These are phyloP conservation scores for Aspergillus flavus DNA, from an alignment of 2,329 filamentous ascomycete genomes.

Conservation along the genomic window DNA sequence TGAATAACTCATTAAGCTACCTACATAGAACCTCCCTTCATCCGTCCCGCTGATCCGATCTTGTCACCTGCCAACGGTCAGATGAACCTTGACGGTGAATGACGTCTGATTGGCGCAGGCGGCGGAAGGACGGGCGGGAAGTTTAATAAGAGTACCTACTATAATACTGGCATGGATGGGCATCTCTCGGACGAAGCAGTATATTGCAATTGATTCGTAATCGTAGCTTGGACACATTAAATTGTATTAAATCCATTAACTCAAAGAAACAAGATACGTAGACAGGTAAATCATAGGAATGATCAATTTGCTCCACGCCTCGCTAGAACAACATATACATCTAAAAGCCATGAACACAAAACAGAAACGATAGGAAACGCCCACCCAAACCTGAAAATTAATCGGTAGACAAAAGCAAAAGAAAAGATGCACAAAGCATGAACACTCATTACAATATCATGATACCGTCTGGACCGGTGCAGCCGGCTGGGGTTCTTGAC, in stretches of 20 bases:
- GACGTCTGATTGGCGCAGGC: background rate
- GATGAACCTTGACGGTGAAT: slow-evolving; percentile 1
- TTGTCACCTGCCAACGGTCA: slow-evolving; percentile 8
- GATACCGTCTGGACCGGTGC: slow-evolving; percentile 37
- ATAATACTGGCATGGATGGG: background rate
- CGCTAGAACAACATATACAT: slow-evolving; percentile 26
- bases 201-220: background rate
- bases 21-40: slow-evolving; percentile 19
- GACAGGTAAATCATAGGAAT: slow-evolving; percentile 4
- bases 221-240: background rate
- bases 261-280: background rate
- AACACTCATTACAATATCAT: slow-evolving; percentile 15
- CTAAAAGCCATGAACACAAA: slow-evolving; percentile 7
- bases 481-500: slow-evolving; percentile 24
- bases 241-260: background rate
- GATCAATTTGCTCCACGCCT: slow-evolving; percentile 18
- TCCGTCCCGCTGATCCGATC: slow-evolving; percentile 25
- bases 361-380: slow-evolving; percentile 13
- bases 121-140: background rate
- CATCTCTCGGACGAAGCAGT: background rate
- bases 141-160: background rate
- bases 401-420: slow-evolving; percentile 8
- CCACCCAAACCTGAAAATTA: slow-evolving; percentile 9
- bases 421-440: background rate
- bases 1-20: no score